Evolutionary conservation across 305 asterid genomes (phyloP).

Genomic region (Fraxinus nigra): DNA sequence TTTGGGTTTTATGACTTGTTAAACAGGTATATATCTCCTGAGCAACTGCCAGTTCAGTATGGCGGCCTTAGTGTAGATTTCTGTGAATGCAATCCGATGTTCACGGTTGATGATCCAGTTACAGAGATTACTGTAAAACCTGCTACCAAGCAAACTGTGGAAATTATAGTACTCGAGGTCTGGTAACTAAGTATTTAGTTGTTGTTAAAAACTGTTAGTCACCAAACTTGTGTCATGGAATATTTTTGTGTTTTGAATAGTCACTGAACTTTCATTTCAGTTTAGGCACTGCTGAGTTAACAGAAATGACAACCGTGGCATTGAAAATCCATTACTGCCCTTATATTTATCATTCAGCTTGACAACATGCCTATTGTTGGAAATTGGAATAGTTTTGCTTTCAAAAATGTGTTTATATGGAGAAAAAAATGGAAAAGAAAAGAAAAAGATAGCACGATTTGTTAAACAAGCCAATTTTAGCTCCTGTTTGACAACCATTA

Average conservation of each 20-base stretch:
- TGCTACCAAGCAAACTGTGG: constrained; percentile 86
- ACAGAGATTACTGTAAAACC: constrained; percentile 73
- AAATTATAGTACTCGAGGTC: constrained; percentile 86
- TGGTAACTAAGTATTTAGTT: background rate
- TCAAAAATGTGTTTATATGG: background rate
- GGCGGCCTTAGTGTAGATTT: constrained; percentile 83
- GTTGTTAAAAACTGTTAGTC: background rate
- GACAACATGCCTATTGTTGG: background rate
- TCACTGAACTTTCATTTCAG: background rate
- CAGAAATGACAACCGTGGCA: background rate
- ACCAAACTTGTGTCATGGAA: background rate
- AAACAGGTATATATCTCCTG: constrained; percentile 68
- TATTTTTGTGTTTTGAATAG: background rate
- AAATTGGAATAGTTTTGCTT: background rate
- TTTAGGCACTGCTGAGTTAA: background rate
- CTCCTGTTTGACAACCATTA: too few species aligned
- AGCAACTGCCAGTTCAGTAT: constrained; percentile 79
- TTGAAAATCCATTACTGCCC: background rate
- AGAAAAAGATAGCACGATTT: background rate
- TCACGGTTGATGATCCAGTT: constrained; percentile 67
- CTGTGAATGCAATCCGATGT: constrained; percentile 89
- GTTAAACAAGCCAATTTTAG: background rate
- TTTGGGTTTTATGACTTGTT: background rate
- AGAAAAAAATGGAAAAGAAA: background rate
- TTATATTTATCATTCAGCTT: background rate